Evolutionary conservation across 1,284 basidiomycete genomes (phyloP).

Genomic region (Exobasidium cylindrosporum): DNA sequence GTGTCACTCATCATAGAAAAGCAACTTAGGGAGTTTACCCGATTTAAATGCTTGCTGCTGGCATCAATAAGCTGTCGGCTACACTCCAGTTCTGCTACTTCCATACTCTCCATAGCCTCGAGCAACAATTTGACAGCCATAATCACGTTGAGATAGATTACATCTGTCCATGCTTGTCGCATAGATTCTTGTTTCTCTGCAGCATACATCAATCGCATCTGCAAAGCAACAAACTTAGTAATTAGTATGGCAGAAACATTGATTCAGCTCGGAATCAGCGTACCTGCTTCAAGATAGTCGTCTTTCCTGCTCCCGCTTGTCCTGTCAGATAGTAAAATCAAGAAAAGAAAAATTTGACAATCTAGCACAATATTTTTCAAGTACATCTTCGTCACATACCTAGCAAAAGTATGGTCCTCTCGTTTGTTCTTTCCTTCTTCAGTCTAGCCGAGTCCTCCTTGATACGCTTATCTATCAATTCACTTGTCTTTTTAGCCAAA

Average conservation of each 20-base stretch:
- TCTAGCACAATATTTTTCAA: no score
- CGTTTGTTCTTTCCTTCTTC: neutral
- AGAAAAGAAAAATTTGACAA: no score
- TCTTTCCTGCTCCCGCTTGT: constrained; percentile 38
- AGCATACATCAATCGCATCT: constrained; percentile 42
- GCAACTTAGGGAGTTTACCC: neutral
- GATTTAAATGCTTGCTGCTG: neutral
- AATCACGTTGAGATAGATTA: constrained; percentile 33
- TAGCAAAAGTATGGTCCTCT: neutral
- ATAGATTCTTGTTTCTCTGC: constrained; percentile 30
- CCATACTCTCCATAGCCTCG: constrained; percentile 14
- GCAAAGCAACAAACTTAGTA: no score
- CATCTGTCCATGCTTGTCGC: constrained; percentile 23
- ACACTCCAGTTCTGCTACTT: neutral
- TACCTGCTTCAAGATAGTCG: constrained; percentile 35
- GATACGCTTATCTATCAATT: neutral
- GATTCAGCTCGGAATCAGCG: neutral
- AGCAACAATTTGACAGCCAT: constrained; percentile 23
- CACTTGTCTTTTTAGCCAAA: constrained; percentile 1
- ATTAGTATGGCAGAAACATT: neutral
- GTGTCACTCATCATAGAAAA: neutral
- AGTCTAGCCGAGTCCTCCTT: neutral
- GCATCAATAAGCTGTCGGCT: neutral
- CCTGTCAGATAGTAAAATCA: no score
- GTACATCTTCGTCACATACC: neutral